These are phyloP conservation scores for Penstemon barbatus DNA, from an alignment of 257 asterid genomes.

Conservation along the genomic window DNA sequence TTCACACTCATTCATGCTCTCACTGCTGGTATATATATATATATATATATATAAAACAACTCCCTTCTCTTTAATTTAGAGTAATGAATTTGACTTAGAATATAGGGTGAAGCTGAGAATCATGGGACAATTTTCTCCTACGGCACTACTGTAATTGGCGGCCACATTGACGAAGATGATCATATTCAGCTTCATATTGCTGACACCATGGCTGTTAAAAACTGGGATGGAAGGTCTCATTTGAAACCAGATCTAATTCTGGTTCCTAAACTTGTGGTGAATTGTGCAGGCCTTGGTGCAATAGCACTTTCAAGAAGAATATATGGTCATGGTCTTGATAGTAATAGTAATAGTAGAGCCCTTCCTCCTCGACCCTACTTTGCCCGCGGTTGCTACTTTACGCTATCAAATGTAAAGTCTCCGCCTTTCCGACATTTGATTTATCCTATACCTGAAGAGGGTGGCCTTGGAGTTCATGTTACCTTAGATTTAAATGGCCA, in stretches of 20 bases:
- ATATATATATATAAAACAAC: no score
- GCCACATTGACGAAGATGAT: conserved; percentile 42
- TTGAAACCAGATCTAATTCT: conserved; percentile 65
- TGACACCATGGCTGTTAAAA: conserved; percentile 49
- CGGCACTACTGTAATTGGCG: conserved; percentile 68
- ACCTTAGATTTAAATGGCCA: conserved; percentile 84
- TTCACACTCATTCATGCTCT: conserved; percentile 73
- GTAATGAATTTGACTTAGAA: conserved; percentile 21
- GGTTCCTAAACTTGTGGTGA: conserved; percentile 66
- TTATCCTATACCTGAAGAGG: conserved; percentile 92
- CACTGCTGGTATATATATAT: conserved; percentile 47
- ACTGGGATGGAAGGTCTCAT: conserved; percentile 40
- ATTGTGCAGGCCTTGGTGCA: conserved; percentile 80
- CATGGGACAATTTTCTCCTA: conserved; percentile 65
- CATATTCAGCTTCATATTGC: conserved; percentile 54
- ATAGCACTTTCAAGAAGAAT: conserved; percentile 54
- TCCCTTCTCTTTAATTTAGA: no score
- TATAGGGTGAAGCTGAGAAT: conserved; percentile 94
- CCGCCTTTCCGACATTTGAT: conserved; percentile 72
- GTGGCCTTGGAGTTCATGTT: conserved; percentile 95
- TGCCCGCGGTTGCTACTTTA: conserved; percentile 93
- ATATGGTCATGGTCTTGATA: conserved; percentile 31
- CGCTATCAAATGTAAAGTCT: conserved; percentile 45
- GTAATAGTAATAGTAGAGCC: conserved; percentile 10
- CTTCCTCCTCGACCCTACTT: conserved; percentile 63